Evolutionary conservation across 139 green algal genomes (phyloP).

Genomic region (Parachlorella kessleri): DNA sequence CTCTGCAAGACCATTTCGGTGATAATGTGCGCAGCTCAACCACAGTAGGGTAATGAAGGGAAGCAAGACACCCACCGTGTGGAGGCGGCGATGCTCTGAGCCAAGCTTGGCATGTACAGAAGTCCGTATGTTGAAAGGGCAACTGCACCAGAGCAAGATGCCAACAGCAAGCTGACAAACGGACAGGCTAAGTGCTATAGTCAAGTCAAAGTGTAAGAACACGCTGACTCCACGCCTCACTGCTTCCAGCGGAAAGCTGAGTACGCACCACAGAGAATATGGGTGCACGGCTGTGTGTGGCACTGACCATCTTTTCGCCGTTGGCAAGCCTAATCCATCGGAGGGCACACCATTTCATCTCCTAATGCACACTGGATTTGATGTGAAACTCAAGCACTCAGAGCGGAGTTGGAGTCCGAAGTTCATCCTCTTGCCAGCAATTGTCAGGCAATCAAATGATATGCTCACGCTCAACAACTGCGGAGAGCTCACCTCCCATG

Average conservation of each 20-base stretch:
- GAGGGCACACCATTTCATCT: too few relatives aligned
- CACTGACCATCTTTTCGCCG: too few relatives aligned
- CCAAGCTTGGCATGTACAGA: neutral
- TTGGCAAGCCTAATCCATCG: too few relatives aligned
- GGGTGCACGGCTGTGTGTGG: too few relatives aligned
- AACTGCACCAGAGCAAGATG: neutral
- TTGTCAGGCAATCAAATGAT: constrained; percentile 12
- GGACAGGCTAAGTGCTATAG: neutral
- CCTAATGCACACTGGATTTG: too few relatives aligned
- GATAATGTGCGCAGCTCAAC: too few relatives aligned
- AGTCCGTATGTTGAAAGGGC: constrained; percentile 2
- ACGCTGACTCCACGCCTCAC: neutral
- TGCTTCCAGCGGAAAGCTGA: too few relatives aligned
- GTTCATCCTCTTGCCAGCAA: neutral
- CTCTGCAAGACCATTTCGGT: too few relatives aligned
- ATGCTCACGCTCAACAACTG: neutral
- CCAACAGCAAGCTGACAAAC: constrained; percentile 2
- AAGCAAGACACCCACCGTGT: neutral
- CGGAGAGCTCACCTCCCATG: constrained; percentile 35
- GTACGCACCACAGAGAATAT: too few relatives aligned
- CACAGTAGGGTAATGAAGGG: neutral
- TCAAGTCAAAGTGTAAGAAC: neutral
- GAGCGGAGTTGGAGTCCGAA: neutral
- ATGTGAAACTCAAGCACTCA: neutral
- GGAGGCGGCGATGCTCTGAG: neutral